Percentiles rank a stretch among this genome's conserved stretches.
Conservation (phyloP, 2,329 filamentous ascomycete species). For the Sphaerulina vaccinii region DNA sequence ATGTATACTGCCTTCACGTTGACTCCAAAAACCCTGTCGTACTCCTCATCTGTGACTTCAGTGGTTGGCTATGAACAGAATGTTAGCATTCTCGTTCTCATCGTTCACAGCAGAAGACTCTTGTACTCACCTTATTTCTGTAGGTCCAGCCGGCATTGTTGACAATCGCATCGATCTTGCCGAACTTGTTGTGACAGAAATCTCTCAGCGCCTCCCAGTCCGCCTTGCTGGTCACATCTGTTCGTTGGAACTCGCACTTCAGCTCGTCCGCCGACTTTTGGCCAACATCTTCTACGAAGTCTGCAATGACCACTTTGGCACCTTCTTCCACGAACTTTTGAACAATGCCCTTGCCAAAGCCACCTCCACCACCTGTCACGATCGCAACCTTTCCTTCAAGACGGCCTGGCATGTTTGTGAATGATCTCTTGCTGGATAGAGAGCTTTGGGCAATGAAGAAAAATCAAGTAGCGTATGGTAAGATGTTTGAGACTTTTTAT, state of each 20-base stretch:
- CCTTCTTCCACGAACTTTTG: constrained; percentile 61
- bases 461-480: too few species aligned
- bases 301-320: constrained; percentile 60
- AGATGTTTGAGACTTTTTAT: too few species aligned
- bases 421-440: too few species aligned
- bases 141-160: constrained; percentile 63
- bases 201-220: constrained; percentile 56
- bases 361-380: constrained; percentile 60
- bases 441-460: too few species aligned
- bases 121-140: constrained; percentile 49
- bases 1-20: constrained; percentile 68
- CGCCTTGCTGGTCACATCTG: constrained; percentile 55
- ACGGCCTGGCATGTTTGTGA: constrained; percentile 22
- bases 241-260: constrained; percentile 43
- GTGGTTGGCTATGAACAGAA: constrained; percentile 48
- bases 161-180: constrained; percentile 57
- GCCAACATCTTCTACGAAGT: constrained; percentile 58
- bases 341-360: constrained; percentile 64
- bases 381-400: constrained; percentile 41
- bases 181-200: constrained; percentile 48
- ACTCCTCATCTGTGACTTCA: constrained; percentile 65
- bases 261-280: constrained; percentile 51
- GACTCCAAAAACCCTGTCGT: constrained; percentile 64
- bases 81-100: background rate
- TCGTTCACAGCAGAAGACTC: background rate